Conservation (phyloP, 2,329 filamentous ascomycete genomes). For the Xylariomycetidae sp. region DNA sequence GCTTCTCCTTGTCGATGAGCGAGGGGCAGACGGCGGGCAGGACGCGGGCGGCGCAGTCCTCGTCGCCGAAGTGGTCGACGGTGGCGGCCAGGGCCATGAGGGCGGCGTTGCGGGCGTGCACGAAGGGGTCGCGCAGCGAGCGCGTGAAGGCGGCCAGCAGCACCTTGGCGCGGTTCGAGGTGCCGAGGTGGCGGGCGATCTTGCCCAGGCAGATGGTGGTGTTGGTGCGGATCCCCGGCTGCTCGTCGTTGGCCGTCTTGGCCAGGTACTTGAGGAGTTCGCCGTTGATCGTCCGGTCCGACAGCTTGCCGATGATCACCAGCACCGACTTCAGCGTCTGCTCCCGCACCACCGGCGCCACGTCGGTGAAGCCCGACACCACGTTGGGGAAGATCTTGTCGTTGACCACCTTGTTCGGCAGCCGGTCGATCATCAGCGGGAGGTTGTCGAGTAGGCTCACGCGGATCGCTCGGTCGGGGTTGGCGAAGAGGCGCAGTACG, state of each 20-base stretch:
- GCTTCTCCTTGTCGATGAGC: conserved; percentile 90
- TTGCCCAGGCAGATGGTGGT: conserved; percentile 97
- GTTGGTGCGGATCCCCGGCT: conserved; percentile 94
- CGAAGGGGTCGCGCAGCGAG: conserved; percentile 85
- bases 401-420: conserved; percentile 83
- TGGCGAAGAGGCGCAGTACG: conserved; percentile 78
- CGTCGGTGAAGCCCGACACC: conserved; percentile 91
- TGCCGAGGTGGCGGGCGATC: conserved; percentile 82
- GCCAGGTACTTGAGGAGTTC: conserved; percentile 86
- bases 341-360: conserved; percentile 85
- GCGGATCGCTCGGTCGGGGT: conserved; percentile 84
- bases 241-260: conserved; percentile 95
- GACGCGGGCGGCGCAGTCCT: conserved; percentile 80
- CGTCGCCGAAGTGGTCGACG: conserved; percentile 77
- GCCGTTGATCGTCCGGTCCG: conserved; percentile 87
- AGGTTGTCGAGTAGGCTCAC: conserved; percentile 88
- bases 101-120: conserved; percentile 86
- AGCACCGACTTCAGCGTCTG: conserved; percentile 94
- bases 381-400: conserved; percentile 96
- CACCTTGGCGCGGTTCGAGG: conserved; percentile 77
- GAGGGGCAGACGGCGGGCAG: conserved; percentile 78
- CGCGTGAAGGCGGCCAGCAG: conserved; percentile 87
- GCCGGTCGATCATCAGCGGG: conserved; percentile 82
- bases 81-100: conserved; percentile 83
- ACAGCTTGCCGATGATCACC: conserved; percentile 79